Evolutionary conservation across 1,139 yeast species (phyloP).

Genomic region (Kurtzmaniella natalensis): DNA sequence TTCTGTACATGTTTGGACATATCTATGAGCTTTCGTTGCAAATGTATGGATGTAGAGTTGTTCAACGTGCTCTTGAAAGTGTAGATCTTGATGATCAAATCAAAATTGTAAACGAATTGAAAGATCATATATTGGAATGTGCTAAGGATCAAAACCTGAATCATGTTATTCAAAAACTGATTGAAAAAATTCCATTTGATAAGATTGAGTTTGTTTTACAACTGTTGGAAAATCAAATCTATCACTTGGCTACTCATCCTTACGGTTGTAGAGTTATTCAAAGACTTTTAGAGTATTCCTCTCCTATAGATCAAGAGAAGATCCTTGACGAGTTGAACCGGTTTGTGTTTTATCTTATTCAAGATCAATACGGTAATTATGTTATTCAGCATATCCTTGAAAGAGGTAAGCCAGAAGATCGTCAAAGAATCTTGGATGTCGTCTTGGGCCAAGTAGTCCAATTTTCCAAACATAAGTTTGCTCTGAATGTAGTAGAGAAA

Average conservation of each 20-base stretch:
- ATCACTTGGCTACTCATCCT: constrained; percentile 89
- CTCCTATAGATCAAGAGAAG: constrained; percentile 55
- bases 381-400: constrained; percentile 95
- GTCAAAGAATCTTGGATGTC: constrained; percentile 37
- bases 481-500: constrained; percentile 95
- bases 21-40: constrained; percentile 76
- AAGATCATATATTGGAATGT: constrained; percentile 65
- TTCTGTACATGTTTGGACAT: constrained; percentile 73
- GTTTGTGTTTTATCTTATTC: constrained; percentile 73
- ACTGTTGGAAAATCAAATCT: constrained; percentile 73
- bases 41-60: constrained; percentile 97
- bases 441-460: constrained; percentile 62
- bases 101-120: constrained; percentile 65
- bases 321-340: constrained; percentile 69
- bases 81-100: constrained; percentile 67
- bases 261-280: constrained; percentile 98
- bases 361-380: constrained; percentile 96
- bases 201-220: constrained; percentile 68
- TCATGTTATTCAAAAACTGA: constrained; percentile 94
- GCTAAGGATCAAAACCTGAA: constrained; percentile 98
- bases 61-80: constrained; percentile 87
- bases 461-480: constrained; percentile 92
- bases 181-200: constrained; percentile 78
- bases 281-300: constrained; percentile 76
- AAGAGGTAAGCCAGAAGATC: constrained; percentile 54